These are phyloP conservation scores for Tricholomella constricta DNA, from an alignment of 768 basidiomycete genomes.

Conservation along the genomic window DNA sequence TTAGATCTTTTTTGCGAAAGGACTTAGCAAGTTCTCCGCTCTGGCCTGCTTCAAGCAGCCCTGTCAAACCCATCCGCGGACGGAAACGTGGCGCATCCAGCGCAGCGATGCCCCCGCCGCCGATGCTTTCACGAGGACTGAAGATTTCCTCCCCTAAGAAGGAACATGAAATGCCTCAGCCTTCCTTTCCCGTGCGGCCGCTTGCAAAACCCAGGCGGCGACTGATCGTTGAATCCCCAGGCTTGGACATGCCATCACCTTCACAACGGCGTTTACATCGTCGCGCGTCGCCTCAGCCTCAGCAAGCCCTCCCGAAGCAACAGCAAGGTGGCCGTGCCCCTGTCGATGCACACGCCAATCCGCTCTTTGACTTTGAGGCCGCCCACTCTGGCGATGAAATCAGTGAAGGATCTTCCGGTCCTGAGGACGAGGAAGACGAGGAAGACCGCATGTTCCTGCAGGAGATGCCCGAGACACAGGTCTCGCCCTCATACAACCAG, in stretches of 20 bases:
- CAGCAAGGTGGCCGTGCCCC: background rate
- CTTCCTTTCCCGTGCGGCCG: constrained; percentile 31
- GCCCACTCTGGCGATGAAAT: constrained; percentile 80
- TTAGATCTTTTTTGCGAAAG: background rate
- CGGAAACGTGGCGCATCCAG: constrained; percentile 6
- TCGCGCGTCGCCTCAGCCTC: constrained; percentile 31
- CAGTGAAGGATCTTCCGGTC: constrained; percentile 60
- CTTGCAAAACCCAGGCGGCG: constrained; percentile 20
- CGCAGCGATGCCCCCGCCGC: constrained; percentile 28
- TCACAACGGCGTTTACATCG: constrained; percentile 41
- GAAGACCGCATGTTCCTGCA: constrained; percentile 69
- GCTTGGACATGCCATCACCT: constrained; percentile 29
- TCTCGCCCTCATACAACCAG: constrained; percentile 74
- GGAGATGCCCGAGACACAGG: constrained; percentile 66
- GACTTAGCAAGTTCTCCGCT: constrained; percentile 9
- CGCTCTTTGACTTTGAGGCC: constrained; percentile 69
- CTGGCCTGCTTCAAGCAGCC: constrained; percentile 14
- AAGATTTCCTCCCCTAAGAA: constrained; percentile 13
- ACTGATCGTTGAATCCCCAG: constrained; percentile 27
- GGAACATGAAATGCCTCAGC: constrained; percentile 20
- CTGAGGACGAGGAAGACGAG: constrained; percentile 63
- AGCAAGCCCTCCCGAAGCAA: constrained; percentile 15
- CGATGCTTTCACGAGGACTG: constrained; percentile 21
- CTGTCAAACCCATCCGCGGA: constrained; percentile 10
- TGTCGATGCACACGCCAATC: constrained; percentile 24